Conservation (phyloP, 2,329 filamentous ascomycete genomes). For the Fusarium goolgardi region DNA sequence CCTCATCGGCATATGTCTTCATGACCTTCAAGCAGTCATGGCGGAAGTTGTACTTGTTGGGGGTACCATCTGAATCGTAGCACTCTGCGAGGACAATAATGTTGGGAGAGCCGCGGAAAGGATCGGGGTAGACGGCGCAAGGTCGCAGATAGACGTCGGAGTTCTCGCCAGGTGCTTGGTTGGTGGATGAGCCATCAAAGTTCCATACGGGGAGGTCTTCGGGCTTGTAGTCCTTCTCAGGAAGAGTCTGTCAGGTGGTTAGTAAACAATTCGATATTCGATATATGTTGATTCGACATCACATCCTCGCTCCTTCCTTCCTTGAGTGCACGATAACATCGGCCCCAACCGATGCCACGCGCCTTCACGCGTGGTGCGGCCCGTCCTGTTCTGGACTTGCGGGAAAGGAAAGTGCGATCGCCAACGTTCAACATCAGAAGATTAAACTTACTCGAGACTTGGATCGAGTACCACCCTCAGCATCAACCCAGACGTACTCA, state of each 20-base stretch:
- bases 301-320: not conserved
- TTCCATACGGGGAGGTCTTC: slow-evolving; percentile 67
- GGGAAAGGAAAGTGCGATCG: slow-evolving; percentile 15
- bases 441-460: slow-evolving; percentile 87
- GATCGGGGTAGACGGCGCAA: slow-evolving; percentile 88
- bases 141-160: slow-evolving; percentile 97
- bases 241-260: slow-evolving; percentile 58
- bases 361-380: slow-evolving; percentile 7
- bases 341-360: slow-evolving; percentile 15
- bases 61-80: slow-evolving; percentile 92
- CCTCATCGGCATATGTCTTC: slow-evolving; percentile 82
- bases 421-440: not conserved
- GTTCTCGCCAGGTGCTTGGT: slow-evolving; percentile 93
- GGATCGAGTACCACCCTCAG: slow-evolving; percentile 83
- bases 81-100: slow-evolving; percentile 95
- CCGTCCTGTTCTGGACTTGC: slow-evolving; percentile 15
- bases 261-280: not conserved
- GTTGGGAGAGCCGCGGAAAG: slow-evolving; percentile 90
- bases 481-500: slow-evolving; percentile 97
- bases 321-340: slow-evolving; percentile 10
- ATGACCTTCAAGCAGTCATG: slow-evolving; percentile 92
- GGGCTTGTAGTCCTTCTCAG: slow-evolving; percentile 61
- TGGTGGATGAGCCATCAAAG: slow-evolving; percentile 84
- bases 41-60: slow-evolving; percentile 99
- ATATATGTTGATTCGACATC: not conserved